A percentile compares a stretch with the other conserved stretches of the same genome.
Conservation (phyloP, 1,284 basidiomycete species). For the Hymenochaete sp. region DNA sequence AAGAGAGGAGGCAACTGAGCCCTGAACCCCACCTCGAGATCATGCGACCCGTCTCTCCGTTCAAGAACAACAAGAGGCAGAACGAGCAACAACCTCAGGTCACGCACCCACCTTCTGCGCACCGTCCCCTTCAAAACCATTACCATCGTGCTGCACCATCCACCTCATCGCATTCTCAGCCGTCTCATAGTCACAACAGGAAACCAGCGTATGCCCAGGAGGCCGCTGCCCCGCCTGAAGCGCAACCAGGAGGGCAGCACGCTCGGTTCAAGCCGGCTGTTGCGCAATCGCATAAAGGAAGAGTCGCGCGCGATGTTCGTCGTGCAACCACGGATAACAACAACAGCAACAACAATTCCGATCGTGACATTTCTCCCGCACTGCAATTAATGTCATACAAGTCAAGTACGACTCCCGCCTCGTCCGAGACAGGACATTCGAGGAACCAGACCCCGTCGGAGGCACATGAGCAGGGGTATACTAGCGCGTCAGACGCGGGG, state of each 20-base stretch:
- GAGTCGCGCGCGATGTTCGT: constrained; percentile 3
- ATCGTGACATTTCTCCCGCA: constrained; percentile 11
- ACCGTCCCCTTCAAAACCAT: background rate
- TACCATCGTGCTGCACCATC: too few relatives aligned
- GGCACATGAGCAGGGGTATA: constrained; percentile 2
- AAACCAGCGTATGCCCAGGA: constrained; percentile 8
- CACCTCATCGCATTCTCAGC: constrained; percentile 9
- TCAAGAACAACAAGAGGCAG: constrained; percentile 11
- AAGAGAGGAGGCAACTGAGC: constrained; percentile 4
- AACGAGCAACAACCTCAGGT: constrained; percentile 8
- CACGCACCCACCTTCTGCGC: background rate
- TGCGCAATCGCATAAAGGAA: too few relatives aligned
- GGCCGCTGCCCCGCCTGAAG: background rate
- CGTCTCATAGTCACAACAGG: too few relatives aligned
- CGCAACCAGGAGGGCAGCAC: constrained; percentile 5
- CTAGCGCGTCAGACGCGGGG: constrained; percentile 9
- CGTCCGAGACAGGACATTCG: background rate
- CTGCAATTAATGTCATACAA: constrained; percentile 12
- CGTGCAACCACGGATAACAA: too few relatives aligned
- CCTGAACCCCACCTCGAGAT: constrained; percentile 15
- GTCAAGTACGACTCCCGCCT: background rate
- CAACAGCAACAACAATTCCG: too few relatives aligned
- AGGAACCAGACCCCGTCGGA: constrained; percentile 3
- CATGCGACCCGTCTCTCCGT: constrained; percentile 16
- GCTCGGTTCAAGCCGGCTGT: too few relatives aligned